phyloP scores from a whole-genome alignment of 176 grass and related monocot species.

The Cenchrus fungigraminus region DNA sequence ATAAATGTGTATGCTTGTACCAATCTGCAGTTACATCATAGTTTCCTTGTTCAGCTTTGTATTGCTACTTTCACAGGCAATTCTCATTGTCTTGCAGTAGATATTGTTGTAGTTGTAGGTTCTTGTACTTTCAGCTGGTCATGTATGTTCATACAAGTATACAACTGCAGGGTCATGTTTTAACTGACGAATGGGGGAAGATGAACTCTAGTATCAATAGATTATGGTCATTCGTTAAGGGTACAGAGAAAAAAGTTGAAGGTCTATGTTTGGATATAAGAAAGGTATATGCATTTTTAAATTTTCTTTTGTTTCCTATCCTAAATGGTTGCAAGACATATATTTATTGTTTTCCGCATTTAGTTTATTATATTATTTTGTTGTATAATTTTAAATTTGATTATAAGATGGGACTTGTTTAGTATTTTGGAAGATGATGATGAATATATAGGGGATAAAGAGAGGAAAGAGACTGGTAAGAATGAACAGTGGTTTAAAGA shows the following conservation, averaged over 20 bases:
- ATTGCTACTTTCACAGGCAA: background rate
- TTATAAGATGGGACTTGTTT: background rate
- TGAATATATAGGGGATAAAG: background rate
- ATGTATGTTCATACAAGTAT: constrained; percentile 1
- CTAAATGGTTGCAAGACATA: background rate
- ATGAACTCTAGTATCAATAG: constrained; percentile 30
- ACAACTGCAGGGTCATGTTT: constrained; percentile 35
- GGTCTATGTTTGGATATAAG: constrained; percentile 39
- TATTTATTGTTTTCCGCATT: background rate
- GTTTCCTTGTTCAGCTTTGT: background rate
- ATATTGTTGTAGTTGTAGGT: constrained; percentile 1
- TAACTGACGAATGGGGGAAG: constrained; percentile 33
- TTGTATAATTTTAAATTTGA: constrained; percentile 20
- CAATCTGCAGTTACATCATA: background rate
- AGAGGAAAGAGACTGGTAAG: background rate
- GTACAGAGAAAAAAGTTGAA: constrained; percentile 48
- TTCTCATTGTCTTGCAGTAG: background rate
- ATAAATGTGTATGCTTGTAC: background rate
- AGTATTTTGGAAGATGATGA: background rate
- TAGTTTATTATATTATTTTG: constrained; percentile 3
- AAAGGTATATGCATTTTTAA: constrained; percentile 35
- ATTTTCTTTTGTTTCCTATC: background rate
- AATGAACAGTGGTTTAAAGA: background rate
- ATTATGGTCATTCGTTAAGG: constrained; percentile 41
- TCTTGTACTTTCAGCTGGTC: constrained; percentile 33